Evolutionary conservation across 1,284 basidiomycete species (phyloP).

Genomic region (Trametes polyzona): DNA sequence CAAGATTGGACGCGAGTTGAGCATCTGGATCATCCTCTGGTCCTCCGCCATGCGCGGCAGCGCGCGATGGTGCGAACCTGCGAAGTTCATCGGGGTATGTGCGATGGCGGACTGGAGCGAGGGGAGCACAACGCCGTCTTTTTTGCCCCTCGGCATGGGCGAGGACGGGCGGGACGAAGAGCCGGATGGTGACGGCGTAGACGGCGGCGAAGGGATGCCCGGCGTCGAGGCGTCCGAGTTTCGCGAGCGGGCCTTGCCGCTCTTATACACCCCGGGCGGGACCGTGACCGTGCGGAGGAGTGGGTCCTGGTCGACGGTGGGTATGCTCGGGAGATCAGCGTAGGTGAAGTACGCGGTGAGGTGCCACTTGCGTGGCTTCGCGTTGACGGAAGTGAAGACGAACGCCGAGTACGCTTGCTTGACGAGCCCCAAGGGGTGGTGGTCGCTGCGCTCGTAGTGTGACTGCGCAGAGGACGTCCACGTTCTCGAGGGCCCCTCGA

Average conservation of each 20-base stretch:
- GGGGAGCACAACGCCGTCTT: slow-evolving; percentile 32
- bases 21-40: slow-evolving; percentile 63
- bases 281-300: slow-evolving; percentile 53
- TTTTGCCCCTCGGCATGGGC: slow-evolving; percentile 22
- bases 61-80: slow-evolving; percentile 34
- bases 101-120: slow-evolving; percentile 33
- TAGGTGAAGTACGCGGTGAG: slow-evolving; percentile 68
- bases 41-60: slow-evolving; percentile 58
- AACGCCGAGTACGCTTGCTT: slow-evolving; percentile 70
- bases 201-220: slow-evolving; percentile 31
- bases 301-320: slow-evolving; percentile 60
- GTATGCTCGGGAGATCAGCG: slow-evolving; percentile 58
- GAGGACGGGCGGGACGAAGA: slow-evolving; percentile 23
- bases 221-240: slow-evolving; percentile 40
- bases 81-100: slow-evolving; percentile 26
- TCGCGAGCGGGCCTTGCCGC: slow-evolving; percentile 59
- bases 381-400: slow-evolving; percentile 50
- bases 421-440: slow-evolving; percentile 56
- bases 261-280: slow-evolving; percentile 60
- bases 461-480: slow-evolving; percentile 58
- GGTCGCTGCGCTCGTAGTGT: slow-evolving; percentile 58
- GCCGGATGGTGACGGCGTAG: slow-evolving; percentile 28
- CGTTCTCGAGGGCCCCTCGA: slow-evolving; percentile 55
- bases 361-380: slow-evolving; percentile 62
- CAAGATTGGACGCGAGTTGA: slow-evolving; percentile 51